Conservation (phyloP, 768 basidiomycete species). For the Lactarius evosmus region DNA sequence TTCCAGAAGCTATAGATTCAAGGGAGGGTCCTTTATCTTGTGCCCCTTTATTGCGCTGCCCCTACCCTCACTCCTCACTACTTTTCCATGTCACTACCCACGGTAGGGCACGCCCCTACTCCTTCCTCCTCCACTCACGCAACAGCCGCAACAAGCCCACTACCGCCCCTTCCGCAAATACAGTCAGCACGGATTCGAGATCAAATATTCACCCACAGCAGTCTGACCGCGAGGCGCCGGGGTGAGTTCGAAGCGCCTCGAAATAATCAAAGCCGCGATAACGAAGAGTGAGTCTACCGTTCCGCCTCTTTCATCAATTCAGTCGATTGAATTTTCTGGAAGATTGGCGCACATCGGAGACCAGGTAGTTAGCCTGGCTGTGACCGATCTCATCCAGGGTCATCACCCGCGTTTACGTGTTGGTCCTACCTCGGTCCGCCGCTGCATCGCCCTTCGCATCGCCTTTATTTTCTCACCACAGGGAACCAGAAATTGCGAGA, state of each 20-base stretch:
- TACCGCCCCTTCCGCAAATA: slow-evolving; percentile 10
- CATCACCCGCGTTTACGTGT: neutral
- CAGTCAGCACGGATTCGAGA: neutral
- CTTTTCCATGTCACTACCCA: neutral
- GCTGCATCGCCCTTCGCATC: neutral
- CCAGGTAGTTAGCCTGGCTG: neutral
- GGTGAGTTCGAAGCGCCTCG: neutral
- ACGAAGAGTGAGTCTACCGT: slow-evolving; percentile 3
- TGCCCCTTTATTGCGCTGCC: neutral
- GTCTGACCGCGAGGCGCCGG: neutral
- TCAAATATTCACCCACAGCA: slow-evolving; percentile 14
- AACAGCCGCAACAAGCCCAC: no score
- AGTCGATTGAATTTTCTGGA: neutral
- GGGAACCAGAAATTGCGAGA: neutral
- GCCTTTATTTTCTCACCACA: neutral
- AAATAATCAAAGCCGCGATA: neutral
- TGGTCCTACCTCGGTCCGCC: neutral
- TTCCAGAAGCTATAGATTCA: neutral
- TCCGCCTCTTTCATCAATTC: neutral
- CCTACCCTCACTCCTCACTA: neutral
- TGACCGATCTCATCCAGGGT: neutral
- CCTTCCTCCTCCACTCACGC: neutral
- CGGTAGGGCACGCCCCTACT: neutral
- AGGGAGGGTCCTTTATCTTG: neutral
- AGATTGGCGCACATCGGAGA: slow-evolving; percentile 1